These are phyloP conservation scores for Salvia hispanica DNA, from an alignment of 257 asterid species.

Conservation along the genomic window DNA sequence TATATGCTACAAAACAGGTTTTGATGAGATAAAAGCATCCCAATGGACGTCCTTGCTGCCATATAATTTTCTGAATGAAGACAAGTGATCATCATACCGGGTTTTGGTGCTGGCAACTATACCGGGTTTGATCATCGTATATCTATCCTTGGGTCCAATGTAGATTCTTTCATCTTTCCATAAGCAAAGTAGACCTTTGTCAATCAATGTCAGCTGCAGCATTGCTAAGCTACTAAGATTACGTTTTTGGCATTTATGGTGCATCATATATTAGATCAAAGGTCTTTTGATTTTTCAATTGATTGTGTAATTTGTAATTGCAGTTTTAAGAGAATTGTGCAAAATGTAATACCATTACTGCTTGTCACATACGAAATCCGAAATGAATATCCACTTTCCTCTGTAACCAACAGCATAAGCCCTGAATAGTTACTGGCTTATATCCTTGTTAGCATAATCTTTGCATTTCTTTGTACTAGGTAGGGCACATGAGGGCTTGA, in stretches of 20 bases:
- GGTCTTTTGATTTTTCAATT: background rate
- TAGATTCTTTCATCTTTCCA: background rate
- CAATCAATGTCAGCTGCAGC: background rate
- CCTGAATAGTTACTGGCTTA: background rate
- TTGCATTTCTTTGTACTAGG: background rate
- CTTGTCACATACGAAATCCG: background rate
- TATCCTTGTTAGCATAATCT: background rate
- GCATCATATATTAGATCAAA: background rate
- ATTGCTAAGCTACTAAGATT: background rate
- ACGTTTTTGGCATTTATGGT: background rate
- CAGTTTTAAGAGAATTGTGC: background rate
- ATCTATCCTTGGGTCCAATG: background rate
- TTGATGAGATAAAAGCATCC: background rate
- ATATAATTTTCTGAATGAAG: background rate
- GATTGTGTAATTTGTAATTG: background rate
- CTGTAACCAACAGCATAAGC: background rate
- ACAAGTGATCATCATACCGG: background rate
- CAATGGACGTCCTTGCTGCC: background rate
- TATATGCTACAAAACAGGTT: background rate
- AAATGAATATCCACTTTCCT: background rate
- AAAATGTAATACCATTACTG: background rate
- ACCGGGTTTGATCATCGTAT: background rate
- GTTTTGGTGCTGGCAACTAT: too few relatives aligned
- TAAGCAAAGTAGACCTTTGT: background rate
- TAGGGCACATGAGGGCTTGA: background rate